Conservation (phyloP, 108 stramenopile genomes). For the Nitzschia sp. region DNA sequence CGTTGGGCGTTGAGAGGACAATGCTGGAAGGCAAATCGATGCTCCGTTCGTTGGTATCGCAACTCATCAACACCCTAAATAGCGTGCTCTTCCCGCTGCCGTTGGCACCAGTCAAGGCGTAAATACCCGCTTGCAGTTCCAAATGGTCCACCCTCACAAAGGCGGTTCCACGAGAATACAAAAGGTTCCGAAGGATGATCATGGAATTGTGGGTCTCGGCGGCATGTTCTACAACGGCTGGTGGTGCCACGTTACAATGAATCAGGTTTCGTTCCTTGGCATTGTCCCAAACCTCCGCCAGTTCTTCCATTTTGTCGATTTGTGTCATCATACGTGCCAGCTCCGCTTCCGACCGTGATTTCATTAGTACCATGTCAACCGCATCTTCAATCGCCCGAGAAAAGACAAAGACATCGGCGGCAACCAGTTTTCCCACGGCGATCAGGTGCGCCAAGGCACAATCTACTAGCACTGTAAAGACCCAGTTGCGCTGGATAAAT, state of each 20-base stretch:
- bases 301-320: slow-evolving; percentile 66
- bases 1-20: slow-evolving; percentile 55
- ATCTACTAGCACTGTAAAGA: slow-evolving; percentile 83
- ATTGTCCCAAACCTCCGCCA: slow-evolving; percentile 60
- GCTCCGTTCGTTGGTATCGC: slow-evolving; percentile 65
- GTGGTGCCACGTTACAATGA: slow-evolving; percentile 53
- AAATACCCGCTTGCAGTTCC: slow-evolving; percentile 74
- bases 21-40: slow-evolving; percentile 81
- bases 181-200: slow-evolving; percentile 61
- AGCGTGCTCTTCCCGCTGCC: slow-evolving; percentile 72
- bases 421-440: slow-evolving; percentile 66
- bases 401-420: slow-evolving; percentile 87
- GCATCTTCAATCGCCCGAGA: slow-evolving; percentile 86
- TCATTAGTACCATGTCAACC: slow-evolving; percentile 79
- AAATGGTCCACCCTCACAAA: slow-evolving; percentile 68
- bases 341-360: slow-evolving; percentile 81
- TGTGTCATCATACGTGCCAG: slow-evolving; percentile 81
- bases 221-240: not conserved
- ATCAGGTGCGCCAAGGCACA: slow-evolving; percentile 82
- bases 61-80: slow-evolving; percentile 82
- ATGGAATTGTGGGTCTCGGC: slow-evolving; percentile 11
- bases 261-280: slow-evolving; percentile 53
- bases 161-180: slow-evolving; percentile 77
- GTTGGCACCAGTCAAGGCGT: slow-evolving; percentile 72
- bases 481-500: slow-evolving; percentile 82